phyloP scores from a whole-genome alignment of 768 basidiomycete species.

The Vishniacozyma victoriae region DNA sequence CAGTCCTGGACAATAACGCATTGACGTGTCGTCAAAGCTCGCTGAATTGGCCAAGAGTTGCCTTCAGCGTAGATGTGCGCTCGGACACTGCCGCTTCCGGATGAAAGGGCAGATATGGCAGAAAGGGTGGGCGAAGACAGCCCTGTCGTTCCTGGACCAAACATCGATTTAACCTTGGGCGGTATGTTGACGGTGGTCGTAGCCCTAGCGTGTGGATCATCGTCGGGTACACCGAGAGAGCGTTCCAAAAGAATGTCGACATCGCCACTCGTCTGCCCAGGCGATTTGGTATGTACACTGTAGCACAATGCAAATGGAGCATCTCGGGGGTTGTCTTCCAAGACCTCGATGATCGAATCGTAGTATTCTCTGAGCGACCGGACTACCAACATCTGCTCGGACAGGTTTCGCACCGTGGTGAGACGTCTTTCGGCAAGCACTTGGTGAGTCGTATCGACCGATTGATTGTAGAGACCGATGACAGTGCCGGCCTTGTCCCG shows the following conservation, averaged over 20 bases:
- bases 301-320: conserved; percentile 34
- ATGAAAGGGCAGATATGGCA: conserved; percentile 33
- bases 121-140: conserved; percentile 34
- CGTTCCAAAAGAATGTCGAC: conserved; percentile 16
- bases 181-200: conserved; percentile 9
- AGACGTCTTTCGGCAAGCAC: conserved; percentile 30
- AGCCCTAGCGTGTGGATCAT: conserved; percentile 18
- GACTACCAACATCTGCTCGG: conserved; percentile 25
- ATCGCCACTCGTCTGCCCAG: too few species aligned
- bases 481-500: conserved; percentile 15
- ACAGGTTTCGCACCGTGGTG: conserved; percentile 21
- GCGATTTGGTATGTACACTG: conserved; percentile 12
- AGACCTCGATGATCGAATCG: conserved; percentile 15
- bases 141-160: conserved; percentile 23
- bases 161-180: conserved; percentile 4
- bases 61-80: conserved; percentile 12
- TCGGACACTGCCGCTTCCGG: conserved; percentile 23
- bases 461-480: conserved; percentile 33
- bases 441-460: conserved; percentile 23
- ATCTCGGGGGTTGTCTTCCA: conserved; percentile 30
- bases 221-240: conserved; percentile 25
- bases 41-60: conserved; percentile 33
- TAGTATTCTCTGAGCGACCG: conserved; percentile 26
- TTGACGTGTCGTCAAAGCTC: conserved; percentile 33
- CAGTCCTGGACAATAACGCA: conserved; percentile 40